Percentiles rank a stretch among this genome's conserved stretches.
Conservation (phyloP, 371 early-diverging fungal genomes). For the Circinella minor region DNA sequence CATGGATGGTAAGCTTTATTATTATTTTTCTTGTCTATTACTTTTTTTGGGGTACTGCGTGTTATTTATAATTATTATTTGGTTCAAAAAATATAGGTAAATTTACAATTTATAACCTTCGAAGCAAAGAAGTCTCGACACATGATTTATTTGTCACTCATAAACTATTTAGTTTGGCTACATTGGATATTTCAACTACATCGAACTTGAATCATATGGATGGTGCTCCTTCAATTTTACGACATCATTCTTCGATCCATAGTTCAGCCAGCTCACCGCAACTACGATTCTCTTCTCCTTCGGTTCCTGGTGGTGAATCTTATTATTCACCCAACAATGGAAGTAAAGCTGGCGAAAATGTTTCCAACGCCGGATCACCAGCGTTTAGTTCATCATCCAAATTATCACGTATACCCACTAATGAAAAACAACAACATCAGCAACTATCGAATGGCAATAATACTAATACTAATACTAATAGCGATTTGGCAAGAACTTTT, state of each 20-base stretch:
- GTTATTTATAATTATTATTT: not conserved
- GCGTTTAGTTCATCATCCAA: slow-evolving; percentile 21
- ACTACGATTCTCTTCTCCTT: slow-evolving; percentile 26
- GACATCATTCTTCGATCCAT: slow-evolving; percentile 1
- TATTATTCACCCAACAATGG: slow-evolving; percentile 20
- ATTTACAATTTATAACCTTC: slow-evolving; percentile 58
- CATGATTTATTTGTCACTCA: slow-evolving; percentile 63
- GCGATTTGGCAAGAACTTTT: slow-evolving; percentile 1
- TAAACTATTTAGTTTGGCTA: slow-evolving; percentile 65
- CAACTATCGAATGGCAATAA: not conserved
- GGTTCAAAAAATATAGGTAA: slow-evolving; percentile 38
- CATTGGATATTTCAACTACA: slow-evolving; percentile 41
- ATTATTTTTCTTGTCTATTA: not conserved
- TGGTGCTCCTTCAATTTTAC: slow-evolving; percentile 2
- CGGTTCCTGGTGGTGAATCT: slow-evolving; percentile 17
- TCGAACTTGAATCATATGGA: slow-evolving; percentile 7
- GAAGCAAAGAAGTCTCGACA: slow-evolving; percentile 46
- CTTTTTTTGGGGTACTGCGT: not conserved
- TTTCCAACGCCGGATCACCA: slow-evolving; percentile 22
- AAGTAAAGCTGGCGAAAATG: slow-evolving; percentile 4
- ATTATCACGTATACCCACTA: slow-evolving; percentile 18
- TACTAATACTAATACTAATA: not conserved
- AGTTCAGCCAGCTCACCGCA: slow-evolving; percentile 23
- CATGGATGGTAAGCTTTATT: slow-evolving; percentile 56
- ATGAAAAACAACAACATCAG: slow-evolving; percentile 1